A percentile compares a stretch with the other conserved stretches of the same genome.
These are phyloP conservation scores for Ogataea chonburiensis DNA, from an alignment of 805 yeast species.

Conservation along the genomic window DNA sequence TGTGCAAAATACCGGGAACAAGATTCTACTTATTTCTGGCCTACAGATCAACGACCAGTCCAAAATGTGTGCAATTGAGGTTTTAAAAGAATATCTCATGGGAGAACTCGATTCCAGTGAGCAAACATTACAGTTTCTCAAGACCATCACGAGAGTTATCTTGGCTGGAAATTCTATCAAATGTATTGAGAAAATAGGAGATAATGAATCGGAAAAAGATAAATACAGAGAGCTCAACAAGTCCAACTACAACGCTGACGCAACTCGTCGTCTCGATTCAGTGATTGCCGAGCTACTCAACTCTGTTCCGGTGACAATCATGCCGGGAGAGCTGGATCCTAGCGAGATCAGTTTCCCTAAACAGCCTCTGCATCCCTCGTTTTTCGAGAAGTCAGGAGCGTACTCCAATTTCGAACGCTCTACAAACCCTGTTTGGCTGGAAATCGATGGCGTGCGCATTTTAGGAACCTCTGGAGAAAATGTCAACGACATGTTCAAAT, in stretches of 20 bases:
- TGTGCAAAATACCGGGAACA: conserved; percentile 31
- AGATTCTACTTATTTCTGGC: conserved; percentile 78
- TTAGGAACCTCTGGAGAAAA: conserved; percentile 86
- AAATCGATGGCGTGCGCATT: conserved; percentile 52
- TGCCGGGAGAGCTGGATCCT: conserved; percentile 89
- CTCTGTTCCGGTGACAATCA: conserved; percentile 65
- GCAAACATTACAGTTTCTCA: conserved; percentile 18
- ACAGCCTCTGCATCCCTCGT: conserved; percentile 79
- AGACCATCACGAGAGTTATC: conserved; percentile 47
- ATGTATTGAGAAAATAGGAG: conserved; percentile 22
- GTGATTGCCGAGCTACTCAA: conserved; percentile 55
- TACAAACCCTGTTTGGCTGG: conserved; percentile 77
- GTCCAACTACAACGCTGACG: conserved; percentile 48
- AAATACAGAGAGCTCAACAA: conserved; percentile 52
- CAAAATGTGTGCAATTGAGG: conserved; percentile 46
- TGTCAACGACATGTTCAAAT: conserved; percentile 72
- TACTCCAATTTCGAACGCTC: conserved; percentile 40
- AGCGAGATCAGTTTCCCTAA: conserved; percentile 85
- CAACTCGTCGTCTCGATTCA: conserved; percentile 55
- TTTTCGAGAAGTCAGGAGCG: conserved; percentile 47
- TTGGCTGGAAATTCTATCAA: conserved; percentile 69
- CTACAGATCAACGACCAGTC: conserved; percentile 49
- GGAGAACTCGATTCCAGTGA: conserved; percentile 55
- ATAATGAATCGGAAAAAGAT: conserved; percentile 32
- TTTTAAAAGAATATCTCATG: conserved; percentile 64